Conservation (phyloP, 176 grass and related monocot genomes). For the Musa schizocarpa region DNA sequence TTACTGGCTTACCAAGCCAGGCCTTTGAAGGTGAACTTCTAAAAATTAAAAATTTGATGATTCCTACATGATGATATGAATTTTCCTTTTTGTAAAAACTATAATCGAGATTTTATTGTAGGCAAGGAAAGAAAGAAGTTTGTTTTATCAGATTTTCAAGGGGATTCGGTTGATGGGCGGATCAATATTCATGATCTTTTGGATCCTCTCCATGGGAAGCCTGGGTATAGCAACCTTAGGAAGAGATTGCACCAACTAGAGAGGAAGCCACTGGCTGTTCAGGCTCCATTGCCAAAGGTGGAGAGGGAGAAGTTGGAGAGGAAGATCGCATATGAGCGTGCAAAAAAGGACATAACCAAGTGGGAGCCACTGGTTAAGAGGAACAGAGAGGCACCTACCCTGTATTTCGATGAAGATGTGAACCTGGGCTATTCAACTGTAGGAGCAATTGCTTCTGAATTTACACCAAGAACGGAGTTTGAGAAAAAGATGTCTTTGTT, state of each 20-base stretch:
- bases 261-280: conserved; percentile 41
- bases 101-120: conserved; percentile 17
- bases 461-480: conserved; percentile 61
- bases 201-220: conserved; percentile 55
- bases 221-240: conserved; percentile 69
- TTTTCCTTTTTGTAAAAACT: background rate
- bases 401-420: conserved; percentile 67
- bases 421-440: conserved; percentile 58
- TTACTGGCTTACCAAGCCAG: conserved; percentile 75
- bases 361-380: conserved; percentile 53
- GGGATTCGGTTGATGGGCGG: conserved; percentile 22
- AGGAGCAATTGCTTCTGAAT: conserved; percentile 70
- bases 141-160: conserved; percentile 39
- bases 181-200: conserved; percentile 81
- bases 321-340: conserved; percentile 17
- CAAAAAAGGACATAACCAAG: conserved; percentile 49
- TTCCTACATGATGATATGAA: background rate
- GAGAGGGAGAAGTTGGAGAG: conserved; percentile 60
- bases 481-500: conserved; percentile 69
- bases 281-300: conserved; percentile 52
- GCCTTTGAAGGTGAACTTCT: conserved; percentile 61
- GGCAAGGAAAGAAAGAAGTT: conserved; percentile 49
- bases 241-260: conserved; percentile 62
- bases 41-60: background rate
- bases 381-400: conserved; percentile 67